Conservation (phyloP, 352 stramenopile genomes). For the Globisporangium paroecandrum region DNA sequence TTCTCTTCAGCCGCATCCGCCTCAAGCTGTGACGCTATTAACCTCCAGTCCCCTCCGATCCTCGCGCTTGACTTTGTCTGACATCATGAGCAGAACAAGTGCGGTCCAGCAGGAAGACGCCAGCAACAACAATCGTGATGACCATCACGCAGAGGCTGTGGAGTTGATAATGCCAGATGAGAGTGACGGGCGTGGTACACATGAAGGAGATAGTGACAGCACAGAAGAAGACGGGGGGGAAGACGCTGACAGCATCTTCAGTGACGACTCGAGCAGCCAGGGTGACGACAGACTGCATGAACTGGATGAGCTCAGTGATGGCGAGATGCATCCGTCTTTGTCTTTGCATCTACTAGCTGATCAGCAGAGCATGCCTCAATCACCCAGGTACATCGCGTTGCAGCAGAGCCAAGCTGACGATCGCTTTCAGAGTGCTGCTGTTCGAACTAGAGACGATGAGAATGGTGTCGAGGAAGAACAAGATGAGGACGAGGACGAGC, state of each 20-base stretch:
- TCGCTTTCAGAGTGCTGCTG: neutral
- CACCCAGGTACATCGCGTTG: neutral
- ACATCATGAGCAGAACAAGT: neutral
- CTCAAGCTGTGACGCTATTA: neutral
- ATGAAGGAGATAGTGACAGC: neutral
- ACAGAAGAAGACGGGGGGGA: neutral
- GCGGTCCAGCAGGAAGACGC: neutral
- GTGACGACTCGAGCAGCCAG: slow-evolving; percentile 2
- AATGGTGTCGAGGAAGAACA: slow-evolving; percentile 5
- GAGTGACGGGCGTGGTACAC: neutral
- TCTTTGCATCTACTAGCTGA: neutral
- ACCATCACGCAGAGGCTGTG: neutral
- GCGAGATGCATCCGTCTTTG: slow-evolving; percentile 7
- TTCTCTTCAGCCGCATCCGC: neutral
- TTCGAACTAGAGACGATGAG: neutral
- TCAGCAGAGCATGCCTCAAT: neutral
- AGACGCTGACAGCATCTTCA: neutral
- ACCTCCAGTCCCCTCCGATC: slow-evolving; percentile 3
- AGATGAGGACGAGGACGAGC: neutral
- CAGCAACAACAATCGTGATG: neutral
- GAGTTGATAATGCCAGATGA: neutral
- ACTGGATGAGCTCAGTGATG: slow-evolving; percentile 15
- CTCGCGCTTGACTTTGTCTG: neutral
- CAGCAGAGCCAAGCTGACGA: neutral
- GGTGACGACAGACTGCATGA: neutral